Percentiles rank a stretch among this genome's conserved stretches.
phyloP scores from a whole-genome alignment of 1,139 yeast species.

The Saccharomycopsis hybrid region DNA sequence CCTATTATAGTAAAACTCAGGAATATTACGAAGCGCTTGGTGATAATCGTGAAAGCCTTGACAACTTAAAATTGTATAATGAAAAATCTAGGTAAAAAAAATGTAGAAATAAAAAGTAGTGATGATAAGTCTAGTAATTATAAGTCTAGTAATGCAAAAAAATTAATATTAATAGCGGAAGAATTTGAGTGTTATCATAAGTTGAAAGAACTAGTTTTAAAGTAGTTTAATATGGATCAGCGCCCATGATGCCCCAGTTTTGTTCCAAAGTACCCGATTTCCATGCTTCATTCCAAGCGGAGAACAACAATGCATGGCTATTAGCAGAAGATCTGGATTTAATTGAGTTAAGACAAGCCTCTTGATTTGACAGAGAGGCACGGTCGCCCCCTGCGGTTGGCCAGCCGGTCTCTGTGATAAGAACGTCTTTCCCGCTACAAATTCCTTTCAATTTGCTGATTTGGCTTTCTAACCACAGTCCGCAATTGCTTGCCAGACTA shows the following conservation, averaged over 20 bases:
- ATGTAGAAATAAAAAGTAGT: no score
- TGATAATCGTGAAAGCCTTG: no score
- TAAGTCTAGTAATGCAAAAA: no score
- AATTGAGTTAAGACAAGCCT: constrained; percentile 52
- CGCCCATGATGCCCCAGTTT: constrained; percentile 55
- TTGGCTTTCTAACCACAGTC: constrained; percentile 63
- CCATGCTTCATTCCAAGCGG: constrained; percentile 74
- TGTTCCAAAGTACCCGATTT: constrained; percentile 64
- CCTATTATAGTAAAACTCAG: no score
- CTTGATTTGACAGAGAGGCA: constrained; percentile 59
- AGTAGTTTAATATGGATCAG: constrained; percentile 2
- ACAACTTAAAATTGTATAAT: no score
- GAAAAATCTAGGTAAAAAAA: no score
- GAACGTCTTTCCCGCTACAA: constrained; percentile 45
- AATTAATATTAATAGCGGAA: no score
- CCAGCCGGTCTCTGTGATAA: constrained; percentile 79
- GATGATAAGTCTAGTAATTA: no score
- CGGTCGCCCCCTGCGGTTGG: constrained; percentile 66
- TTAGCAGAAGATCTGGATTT: constrained; percentile 47
- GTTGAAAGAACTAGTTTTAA: no score
- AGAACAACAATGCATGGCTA: constrained; percentile 55
- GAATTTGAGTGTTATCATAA: no score
- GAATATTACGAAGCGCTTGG: no score
- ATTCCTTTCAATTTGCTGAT: constrained; percentile 59
- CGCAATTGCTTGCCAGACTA: constrained; percentile 57